A percentile compares a stretch with the other conserved stretches of the same genome.
These are phyloP conservation scores for Colletotrichum cuscutae DNA, from an alignment of 2,329 filamentous ascomycete genomes.

Conservation along the genomic window DNA sequence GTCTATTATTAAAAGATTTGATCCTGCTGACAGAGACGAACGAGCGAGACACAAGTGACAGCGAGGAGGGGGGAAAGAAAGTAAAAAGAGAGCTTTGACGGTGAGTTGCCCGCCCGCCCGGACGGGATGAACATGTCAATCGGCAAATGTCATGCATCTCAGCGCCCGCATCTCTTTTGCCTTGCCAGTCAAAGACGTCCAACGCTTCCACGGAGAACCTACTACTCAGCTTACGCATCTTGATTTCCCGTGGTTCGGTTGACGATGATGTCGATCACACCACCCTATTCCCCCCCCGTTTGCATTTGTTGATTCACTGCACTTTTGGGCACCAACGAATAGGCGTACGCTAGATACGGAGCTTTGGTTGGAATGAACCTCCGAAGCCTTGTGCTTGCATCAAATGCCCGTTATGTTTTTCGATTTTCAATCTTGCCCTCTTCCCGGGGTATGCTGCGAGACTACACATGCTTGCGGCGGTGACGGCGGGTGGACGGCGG, in stretches of 20 bases:
- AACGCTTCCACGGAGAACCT: not conserved
- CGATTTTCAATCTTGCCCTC: not conserved
- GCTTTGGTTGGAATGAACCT: not conserved
- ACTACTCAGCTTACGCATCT: not conserved
- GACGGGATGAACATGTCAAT: slow-evolving; percentile 31
- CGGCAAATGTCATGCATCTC: slow-evolving; percentile 28
- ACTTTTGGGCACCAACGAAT: not conserved
- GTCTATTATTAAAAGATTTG: not conserved
- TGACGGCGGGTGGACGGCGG: not conserved
- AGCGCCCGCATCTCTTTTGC: slow-evolving; percentile 24
- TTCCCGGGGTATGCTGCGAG: not conserved
- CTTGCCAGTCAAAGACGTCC: not conserved
- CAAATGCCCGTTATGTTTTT: not conserved
- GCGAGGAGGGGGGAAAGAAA: not conserved
- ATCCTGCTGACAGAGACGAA: not conserved
- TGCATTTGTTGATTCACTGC: too few species aligned
- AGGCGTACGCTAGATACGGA: not conserved
- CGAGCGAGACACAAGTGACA: not conserved
- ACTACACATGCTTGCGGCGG: not conserved
- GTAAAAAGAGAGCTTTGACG: not conserved
- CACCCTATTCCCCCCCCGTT: too few species aligned
- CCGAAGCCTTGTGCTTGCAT: not conserved
- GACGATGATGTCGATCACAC: not conserved
- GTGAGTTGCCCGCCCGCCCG: not conserved
- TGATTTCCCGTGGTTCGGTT: not conserved